Evolutionary conservation across 768 basidiomycete species (phyloP), one percentile per base, ranked within the genome.

Genomic region (Chalciporus piperatus): DNA sequence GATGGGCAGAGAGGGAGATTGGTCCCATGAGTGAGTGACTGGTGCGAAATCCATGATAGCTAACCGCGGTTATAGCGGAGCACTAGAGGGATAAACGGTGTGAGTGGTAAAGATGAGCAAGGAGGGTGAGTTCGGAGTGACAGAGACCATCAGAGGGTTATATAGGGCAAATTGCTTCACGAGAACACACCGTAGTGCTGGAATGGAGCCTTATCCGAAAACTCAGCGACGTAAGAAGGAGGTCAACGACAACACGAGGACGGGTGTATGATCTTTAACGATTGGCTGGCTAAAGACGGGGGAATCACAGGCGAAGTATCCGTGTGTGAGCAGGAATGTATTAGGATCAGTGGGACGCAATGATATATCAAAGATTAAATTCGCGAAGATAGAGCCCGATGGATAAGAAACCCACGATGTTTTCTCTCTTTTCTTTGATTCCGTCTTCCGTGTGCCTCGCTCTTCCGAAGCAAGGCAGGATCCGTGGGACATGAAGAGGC

Each of bases 1-100:
- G 2, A 84, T 70, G 11, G 42, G 50, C 16, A 59, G 48, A 39
- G 59, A 37, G 11, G 58, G 50, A 0, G 38, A 43, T 25, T 25
- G 6, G 39, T 62, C 43, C 58, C 51, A 50, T 2, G 44, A 10
- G 42, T 55, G 35, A 9, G 16, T 37, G 35, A 37, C 35, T 2
- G 16, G 6, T 37, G n/a, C 16, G 12, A 32, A 32, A 12, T 12
- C 32, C 32, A 37, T 37, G 35, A n/a, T 37, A 37, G 3, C 35
- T n/a, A 32, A 10, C 10, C 11, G 8, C 9, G 27, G 11, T 32
- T 37, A 6, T 16, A 6, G 10, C 16, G n/a, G 35, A 16, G n/a
- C 35, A 37, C 35, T 16, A n/a, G 16, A 37, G 35, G 16, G 35
- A 9, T 37, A 37, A 6, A 14, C 35, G 10, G n/a, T 3, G 6